Evolutionary conservation across 345 rosid genomes (phyloP), one percentile per base, ranked within the genome.

Genomic region (Boechera retrofracta): DNA sequence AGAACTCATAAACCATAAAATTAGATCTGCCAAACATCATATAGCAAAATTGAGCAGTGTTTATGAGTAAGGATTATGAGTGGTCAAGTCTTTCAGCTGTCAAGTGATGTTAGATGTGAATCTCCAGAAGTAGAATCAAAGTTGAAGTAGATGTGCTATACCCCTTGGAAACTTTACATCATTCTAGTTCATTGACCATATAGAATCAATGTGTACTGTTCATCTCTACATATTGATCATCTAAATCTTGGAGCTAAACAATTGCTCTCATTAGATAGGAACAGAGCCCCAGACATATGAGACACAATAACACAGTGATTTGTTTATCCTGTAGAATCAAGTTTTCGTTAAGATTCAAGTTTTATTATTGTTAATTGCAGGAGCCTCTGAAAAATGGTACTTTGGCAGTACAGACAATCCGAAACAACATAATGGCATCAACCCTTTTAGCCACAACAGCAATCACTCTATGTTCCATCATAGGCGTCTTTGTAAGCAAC

Each of bases 371-470:
- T 45, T 29, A 49, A 42, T 26, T 73, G 61, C 89, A 92, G 98
- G 97, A 94, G 64, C 97, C 98, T 26, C 44, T 94, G 73, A 92
- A 92, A 77, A 94, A 94, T 36, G 98, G 98, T n/a, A 81, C 75
- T 24, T 80, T 94, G 58, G 89, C 92, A 6, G 94, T 94, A 41
- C 98, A 94, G 74, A 94, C 98, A 21, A 81, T 94, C 70, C 89
- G 98, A 7, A 92, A 94, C 87, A 94, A 92, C 84, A 92, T 94
- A 60, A 94, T 94, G 98, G 98, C 98, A 67, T 94, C 98, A 2
- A 94, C 98, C 0, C 90, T 92, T 64, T 81, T 92, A 80, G 98
- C 97, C 51, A 94, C 93, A n/a, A 83, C 93, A 41, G 95, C 98
- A 52, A 94, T 94, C 75, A 89, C 98, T 70, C 91, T 94, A 28